A percentile compares a stretch with the other conserved stretches of the same genome.
Conservation (phyloP, 1,284 basidiomycete genomes). For the Trametes hirsuta region DNA sequence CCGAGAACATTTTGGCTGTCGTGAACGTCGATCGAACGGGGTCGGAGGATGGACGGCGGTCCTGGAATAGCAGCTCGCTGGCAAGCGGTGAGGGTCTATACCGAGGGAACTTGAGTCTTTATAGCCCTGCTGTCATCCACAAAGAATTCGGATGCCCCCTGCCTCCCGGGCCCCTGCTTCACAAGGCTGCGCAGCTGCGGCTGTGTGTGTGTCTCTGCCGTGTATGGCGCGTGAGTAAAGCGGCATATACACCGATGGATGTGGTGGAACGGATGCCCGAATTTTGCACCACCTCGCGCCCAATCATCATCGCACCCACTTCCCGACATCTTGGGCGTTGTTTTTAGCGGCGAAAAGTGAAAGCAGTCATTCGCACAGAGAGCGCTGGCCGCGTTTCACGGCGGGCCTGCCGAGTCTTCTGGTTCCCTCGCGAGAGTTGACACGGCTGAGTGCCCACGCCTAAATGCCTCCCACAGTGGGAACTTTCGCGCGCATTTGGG, state of each 20-base stretch:
- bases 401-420: slow-evolving; percentile 9
- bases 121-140: slow-evolving; percentile 10
- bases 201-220: slow-evolving; percentile 11
- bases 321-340: slow-evolving; percentile 6
- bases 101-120: slow-evolving; percentile 25
- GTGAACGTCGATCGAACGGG: not conserved
- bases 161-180: slow-evolving; percentile 12
- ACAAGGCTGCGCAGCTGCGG: slow-evolving; percentile 22
- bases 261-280: slow-evolving; percentile 15
- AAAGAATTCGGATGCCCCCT: slow-evolving; percentile 1
- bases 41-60: slow-evolving; percentile 7
- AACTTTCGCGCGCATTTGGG: slow-evolving; percentile 22
- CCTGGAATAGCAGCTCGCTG: slow-evolving; percentile 20
- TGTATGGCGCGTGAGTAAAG: slow-evolving; percentile 22
- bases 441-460: slow-evolving; percentile 4
- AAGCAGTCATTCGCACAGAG: slow-evolving; percentile 17
- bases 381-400: slow-evolving; percentile 15
- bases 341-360: slow-evolving; percentile 17
- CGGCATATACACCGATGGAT: slow-evolving; percentile 9
- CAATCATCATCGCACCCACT: slow-evolving; percentile 17
- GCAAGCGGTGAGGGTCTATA: slow-evolving; percentile 18
- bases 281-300: slow-evolving; percentile 3
- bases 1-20: slow-evolving; percentile 29
- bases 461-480: slow-evolving; percentile 23
- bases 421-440: slow-evolving; percentile 16